Conservation (phyloP, 2,329 filamentous ascomycete species). For the Cercospora sp. region DNA sequence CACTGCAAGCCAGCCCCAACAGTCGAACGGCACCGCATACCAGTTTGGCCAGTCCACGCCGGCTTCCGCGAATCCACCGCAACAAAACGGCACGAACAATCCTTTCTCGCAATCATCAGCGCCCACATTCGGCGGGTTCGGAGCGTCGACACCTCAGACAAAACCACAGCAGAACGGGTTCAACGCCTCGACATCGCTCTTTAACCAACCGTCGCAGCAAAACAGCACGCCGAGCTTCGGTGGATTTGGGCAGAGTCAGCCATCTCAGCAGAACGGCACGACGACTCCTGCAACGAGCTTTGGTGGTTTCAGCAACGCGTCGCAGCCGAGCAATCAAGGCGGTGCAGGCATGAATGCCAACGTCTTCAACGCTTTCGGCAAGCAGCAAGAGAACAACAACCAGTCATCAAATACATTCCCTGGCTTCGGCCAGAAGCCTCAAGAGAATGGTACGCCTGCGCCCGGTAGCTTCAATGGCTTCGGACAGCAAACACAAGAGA, state of each 20-base stretch:
- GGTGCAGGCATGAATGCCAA: constrained; percentile 13
- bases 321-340: constrained; percentile 18
- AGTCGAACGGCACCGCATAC: constrained; percentile 17
- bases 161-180: constrained; percentile 26
- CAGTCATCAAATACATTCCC: constrained; percentile 12
- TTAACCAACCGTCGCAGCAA: constrained; percentile 23
- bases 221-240: constrained; percentile 20
- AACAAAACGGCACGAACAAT: constrained; percentile 21
- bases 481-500: constrained; percentile 13
- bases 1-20: constrained; percentile 16
- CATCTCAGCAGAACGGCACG: constrained; percentile 23
- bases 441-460: constrained; percentile 17
- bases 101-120: constrained; percentile 22
- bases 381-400: constrained; percentile 10
- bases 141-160: constrained; percentile 12
- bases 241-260: constrained; percentile 21
- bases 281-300: constrained; percentile 23
- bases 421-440: constrained; percentile 22
- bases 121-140: constrained; percentile 22
- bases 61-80: constrained; percentile 16
- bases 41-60: constrained; percentile 22
- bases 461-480: constrained; percentile 11
- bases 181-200: constrained; percentile 18
- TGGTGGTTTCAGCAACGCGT: constrained; percentile 23
- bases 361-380: constrained; percentile 5